Evolutionary conservation across 768 basidiomycete species (phyloP).

Genomic region (Cystofilobasidium capitatum): DNA sequence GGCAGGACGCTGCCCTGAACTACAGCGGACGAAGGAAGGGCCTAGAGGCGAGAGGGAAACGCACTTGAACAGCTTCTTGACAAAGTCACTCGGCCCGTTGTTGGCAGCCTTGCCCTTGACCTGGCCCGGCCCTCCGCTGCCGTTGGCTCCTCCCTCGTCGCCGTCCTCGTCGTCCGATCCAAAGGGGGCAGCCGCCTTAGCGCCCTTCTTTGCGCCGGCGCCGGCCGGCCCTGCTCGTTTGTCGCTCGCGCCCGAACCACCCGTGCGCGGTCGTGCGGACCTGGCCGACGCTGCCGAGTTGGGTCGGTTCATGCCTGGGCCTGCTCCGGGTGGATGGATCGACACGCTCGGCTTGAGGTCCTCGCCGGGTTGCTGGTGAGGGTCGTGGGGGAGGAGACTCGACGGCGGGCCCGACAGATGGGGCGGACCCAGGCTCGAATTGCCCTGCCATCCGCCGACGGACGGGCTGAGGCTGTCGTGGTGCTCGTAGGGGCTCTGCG

Average conservation of each 20-base stretch:
- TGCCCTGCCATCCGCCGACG: not conserved
- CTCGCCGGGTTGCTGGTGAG: not conserved
- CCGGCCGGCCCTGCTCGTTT: not conserved
- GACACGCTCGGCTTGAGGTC: not conserved
- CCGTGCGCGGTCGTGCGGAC: not conserved
- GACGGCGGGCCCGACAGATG: not conserved
- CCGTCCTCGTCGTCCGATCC: not conserved
- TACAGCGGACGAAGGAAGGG: conserved; percentile 22
- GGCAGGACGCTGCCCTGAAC: not conserved
- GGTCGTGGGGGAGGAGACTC: not conserved
- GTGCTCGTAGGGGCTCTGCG: not conserved
- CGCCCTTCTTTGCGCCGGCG: not conserved
- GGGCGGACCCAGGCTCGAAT: too few relatives aligned
- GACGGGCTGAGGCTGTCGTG: not conserved
- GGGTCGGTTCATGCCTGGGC: not conserved
- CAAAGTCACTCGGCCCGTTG: conserved; percentile 83
- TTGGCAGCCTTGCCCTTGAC: not conserved
- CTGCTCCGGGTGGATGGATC: not conserved
- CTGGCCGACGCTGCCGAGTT: not conserved
- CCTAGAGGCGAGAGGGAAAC: conserved; percentile 30
- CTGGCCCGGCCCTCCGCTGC: not conserved
- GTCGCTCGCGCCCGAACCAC: too few relatives aligned
- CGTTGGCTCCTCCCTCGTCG: too few relatives aligned
- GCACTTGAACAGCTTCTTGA: conserved; percentile 87
- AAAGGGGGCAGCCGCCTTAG: not conserved